Evolutionary conservation across 2,329 filamentous ascomycete genomes (phyloP).

Genomic region (Stemphylium vesicarium): DNA sequence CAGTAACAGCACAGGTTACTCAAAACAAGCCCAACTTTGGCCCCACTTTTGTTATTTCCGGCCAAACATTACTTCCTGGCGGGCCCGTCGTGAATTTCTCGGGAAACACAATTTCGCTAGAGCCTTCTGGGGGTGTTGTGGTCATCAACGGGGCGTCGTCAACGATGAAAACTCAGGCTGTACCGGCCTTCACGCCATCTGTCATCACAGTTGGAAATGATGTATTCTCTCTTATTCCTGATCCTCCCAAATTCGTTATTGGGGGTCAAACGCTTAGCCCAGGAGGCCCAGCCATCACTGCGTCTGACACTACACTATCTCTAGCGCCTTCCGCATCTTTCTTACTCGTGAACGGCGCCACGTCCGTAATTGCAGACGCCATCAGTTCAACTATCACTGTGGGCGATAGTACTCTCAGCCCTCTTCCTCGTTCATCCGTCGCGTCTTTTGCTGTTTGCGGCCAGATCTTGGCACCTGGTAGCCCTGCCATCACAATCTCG

Average conservation of each 20-base stretch:
- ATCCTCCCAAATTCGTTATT: no score
- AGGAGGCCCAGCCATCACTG: no score
- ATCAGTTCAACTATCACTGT: no score
- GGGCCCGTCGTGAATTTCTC: slow-evolving; percentile 41
- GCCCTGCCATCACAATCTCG: slow-evolving; percentile 38
- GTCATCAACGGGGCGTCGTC: slow-evolving; percentile 45
- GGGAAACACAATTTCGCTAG: slow-evolving; percentile 43
- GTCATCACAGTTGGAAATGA: slow-evolving; percentile 20
- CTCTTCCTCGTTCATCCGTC: slow-evolving; percentile 21
- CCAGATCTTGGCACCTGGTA: slow-evolving; percentile 44
- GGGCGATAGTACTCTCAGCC: no score
- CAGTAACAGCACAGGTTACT: slow-evolving; percentile 26
- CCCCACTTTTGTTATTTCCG: slow-evolving; percentile 47
- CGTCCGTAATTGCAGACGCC: no score
- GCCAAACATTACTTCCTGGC: slow-evolving; percentile 46
- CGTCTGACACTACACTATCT: no score
- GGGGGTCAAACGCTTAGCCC: no score
- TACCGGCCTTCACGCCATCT: slow-evolving; percentile 24
- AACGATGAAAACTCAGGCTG: slow-evolving; percentile 37
- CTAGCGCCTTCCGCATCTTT: no score
- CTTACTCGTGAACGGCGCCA: no score
- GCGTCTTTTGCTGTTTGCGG: slow-evolving; percentile 47
- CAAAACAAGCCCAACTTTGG: slow-evolving; percentile 3
- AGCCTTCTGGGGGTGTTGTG: slow-evolving; percentile 31
- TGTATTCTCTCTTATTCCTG: slow-evolving; percentile 29